Conservation (phyloP, 331 rosid species). For the Arachis monticola region DNA sequence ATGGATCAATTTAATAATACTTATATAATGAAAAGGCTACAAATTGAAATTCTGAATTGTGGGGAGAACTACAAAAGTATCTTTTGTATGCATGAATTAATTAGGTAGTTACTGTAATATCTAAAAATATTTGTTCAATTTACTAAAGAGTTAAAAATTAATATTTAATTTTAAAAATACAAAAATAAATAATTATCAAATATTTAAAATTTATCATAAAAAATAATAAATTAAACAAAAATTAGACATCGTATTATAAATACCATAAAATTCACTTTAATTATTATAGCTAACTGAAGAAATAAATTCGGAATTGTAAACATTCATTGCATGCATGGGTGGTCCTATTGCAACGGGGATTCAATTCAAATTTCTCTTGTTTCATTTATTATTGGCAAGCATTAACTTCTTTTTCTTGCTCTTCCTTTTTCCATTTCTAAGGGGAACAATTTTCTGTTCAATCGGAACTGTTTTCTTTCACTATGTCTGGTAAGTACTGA, state of each 20-base stretch:
- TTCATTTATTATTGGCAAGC: neutral
- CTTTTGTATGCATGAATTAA: slow-evolving; percentile 5
- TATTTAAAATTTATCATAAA: too few relatives aligned
- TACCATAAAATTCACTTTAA: too few relatives aligned
- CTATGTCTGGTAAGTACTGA: slow-evolving; percentile 19
- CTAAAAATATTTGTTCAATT: too few relatives aligned
- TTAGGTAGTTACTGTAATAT: neutral
- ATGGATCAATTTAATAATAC: neutral
- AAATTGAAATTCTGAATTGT: slow-evolving; percentile 5
- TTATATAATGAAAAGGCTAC: neutral
- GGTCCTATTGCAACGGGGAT: slow-evolving; percentile 14
- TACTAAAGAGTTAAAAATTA: too few relatives aligned
- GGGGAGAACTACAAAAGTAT: slow-evolving; percentile 22
- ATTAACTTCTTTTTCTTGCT: neutral
- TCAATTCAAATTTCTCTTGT: neutral
- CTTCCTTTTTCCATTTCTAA: neutral
- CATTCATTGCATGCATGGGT: slow-evolving; percentile 6
- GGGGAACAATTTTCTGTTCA: slow-evolving; percentile 8
- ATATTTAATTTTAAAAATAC: too few relatives aligned
- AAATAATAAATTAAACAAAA: too few relatives aligned
- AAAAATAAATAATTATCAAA: too few relatives aligned
- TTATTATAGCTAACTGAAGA: slow-evolving; percentile 11
- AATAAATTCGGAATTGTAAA: neutral
- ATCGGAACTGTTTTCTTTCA: slow-evolving; percentile 1
- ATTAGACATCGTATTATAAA: too few relatives aligned